Conservation (phyloP, 352 stramenopile species). For the Globisporangium splendens region DNA sequence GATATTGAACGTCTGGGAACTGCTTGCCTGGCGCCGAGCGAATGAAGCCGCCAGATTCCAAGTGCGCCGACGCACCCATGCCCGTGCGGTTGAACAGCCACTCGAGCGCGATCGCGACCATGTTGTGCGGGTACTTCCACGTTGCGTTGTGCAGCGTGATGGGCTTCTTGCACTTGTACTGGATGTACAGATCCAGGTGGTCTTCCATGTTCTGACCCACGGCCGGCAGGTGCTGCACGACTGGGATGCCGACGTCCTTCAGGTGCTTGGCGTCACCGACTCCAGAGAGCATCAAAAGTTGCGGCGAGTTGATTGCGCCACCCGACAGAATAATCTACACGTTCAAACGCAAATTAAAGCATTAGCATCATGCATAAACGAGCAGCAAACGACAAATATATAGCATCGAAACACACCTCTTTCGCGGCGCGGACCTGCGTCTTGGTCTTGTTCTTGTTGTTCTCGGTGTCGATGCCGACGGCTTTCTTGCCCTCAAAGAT, state of each 20-base stretch:
- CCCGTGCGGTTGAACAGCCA: slow-evolving; percentile 75
- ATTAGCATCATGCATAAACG: not conserved
- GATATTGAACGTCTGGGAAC: slow-evolving; percentile 87
- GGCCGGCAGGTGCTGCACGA: slow-evolving; percentile 73
- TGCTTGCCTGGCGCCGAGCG: slow-evolving; percentile 70
- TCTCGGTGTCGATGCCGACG: slow-evolving; percentile 67
- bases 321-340: slow-evolving; percentile 74
- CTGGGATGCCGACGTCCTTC: slow-evolving; percentile 64
- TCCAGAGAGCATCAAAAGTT: slow-evolving; percentile 87
- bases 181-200: slow-evolving; percentile 86
- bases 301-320: slow-evolving; percentile 86
- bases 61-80: slow-evolving; percentile 70
- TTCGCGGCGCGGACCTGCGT: slow-evolving; percentile 65
- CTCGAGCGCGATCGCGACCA: slow-evolving; percentile 80
- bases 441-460: slow-evolving; percentile 51
- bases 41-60: slow-evolving; percentile 88
- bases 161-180: slow-evolving; percentile 86
- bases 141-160: slow-evolving; percentile 90
- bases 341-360: not conserved
- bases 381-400: not conserved
- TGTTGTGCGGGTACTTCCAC: slow-evolving; percentile 88
- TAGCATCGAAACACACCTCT: slow-evolving; percentile 27
- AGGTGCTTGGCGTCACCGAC: slow-evolving; percentile 75
- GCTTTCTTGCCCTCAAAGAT: slow-evolving; percentile 80
- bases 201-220: slow-evolving; percentile 89